Percentiles rank a stretch among this genome's conserved stretches.
phyloP scores from a whole-genome alignment of 2,329 filamentous ascomycete species.

The Penicillium aurantiogriseum region DNA sequence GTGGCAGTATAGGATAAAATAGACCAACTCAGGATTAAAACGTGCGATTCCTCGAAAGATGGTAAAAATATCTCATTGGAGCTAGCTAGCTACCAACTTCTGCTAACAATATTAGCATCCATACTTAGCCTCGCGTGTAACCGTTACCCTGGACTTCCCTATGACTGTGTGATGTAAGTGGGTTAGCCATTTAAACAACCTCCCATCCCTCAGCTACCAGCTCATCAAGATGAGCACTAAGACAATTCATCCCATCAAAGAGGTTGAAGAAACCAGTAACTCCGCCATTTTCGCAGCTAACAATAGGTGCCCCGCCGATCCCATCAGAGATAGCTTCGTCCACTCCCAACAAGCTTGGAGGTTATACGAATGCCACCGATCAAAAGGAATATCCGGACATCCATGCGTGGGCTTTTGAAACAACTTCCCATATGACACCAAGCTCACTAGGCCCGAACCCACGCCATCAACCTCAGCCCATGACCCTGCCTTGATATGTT shows the following conservation, averaged over 20 bases:
- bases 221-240: background rate
- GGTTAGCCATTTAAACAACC: background rate
- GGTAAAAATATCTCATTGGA: background rate
- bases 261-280: too few relatives aligned
- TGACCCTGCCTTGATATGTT: too few relatives aligned
- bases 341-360: too few relatives aligned
- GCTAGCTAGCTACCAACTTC: background rate
- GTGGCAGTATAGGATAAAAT: background rate
- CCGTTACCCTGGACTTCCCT: background rate
- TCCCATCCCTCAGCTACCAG: background rate
- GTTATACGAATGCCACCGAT: too few relatives aligned
- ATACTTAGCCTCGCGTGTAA: background rate
- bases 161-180: background rate
- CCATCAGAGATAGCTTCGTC: too few relatives aligned
- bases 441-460: too few relatives aligned
- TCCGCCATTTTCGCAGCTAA: too few relatives aligned
- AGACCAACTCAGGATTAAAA: background rate
- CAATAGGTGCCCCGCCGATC: too few relatives aligned
- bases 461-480: too few relatives aligned
- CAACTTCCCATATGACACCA: too few relatives aligned
- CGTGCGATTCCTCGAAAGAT: background rate
- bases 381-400: too few relatives aligned
- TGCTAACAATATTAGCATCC: background rate
- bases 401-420: too few relatives aligned
- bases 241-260: background rate